phyloP scores from a whole-genome alignment of 2,329 filamentous ascomycete species.

The Paraconiothyrium brasiliense region DNA sequence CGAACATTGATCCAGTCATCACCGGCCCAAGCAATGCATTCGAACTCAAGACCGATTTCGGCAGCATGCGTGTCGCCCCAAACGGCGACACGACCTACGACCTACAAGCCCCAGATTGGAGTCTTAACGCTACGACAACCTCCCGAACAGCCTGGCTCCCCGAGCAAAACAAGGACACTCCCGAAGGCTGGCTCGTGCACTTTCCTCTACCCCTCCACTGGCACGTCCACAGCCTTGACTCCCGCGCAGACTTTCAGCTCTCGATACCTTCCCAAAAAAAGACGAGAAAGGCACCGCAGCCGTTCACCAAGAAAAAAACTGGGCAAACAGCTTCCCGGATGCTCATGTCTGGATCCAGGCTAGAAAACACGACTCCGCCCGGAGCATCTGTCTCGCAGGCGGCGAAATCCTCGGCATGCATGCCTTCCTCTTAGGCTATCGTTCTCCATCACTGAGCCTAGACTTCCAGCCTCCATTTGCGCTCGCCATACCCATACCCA shows the following conservation, averaged over 20 bases:
- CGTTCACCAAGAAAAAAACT: constrained; percentile 63
- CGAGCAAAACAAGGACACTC: constrained; percentile 44
- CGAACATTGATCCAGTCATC: constrained; percentile 48
- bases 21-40: constrained; percentile 47
- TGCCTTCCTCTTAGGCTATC: constrained; percentile 56
- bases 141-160: constrained; percentile 52
- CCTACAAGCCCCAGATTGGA: constrained; percentile 45
- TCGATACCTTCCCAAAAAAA: constrained; percentile 43
- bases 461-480: constrained; percentile 54
- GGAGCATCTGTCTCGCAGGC: constrained; percentile 43
- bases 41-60: constrained; percentile 46
- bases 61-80: constrained; percentile 48
- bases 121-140: constrained; percentile 52
- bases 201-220: constrained; percentile 61
- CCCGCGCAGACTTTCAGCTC: constrained; percentile 52
- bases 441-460: not conserved
- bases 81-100: constrained; percentile 52
- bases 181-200: constrained; percentile 57
- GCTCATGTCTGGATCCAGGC: constrained; percentile 53
- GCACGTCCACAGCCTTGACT: constrained; percentile 60
- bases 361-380: constrained; percentile 28
- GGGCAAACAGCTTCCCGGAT: constrained; percentile 57
- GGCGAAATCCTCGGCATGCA: constrained; percentile 47
- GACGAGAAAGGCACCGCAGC: constrained; percentile 47
- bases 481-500: constrained; percentile 24